Evolutionary conservation across 495 filamentous ascomycete species (phyloP).

Genomic region (Talaromyces thailandensis): DNA sequence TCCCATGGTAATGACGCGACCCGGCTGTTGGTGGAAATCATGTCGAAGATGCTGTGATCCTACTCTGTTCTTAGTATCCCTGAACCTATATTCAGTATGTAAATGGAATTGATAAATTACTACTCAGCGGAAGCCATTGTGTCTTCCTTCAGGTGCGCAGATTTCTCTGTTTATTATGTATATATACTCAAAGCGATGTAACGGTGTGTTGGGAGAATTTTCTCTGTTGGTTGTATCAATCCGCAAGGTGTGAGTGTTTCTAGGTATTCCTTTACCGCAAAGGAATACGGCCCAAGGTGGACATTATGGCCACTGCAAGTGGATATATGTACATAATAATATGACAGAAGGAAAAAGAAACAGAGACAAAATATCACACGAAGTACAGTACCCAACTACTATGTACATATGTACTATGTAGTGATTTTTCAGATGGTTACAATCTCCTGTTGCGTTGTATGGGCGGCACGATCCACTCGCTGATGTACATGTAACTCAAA

Average conservation of each 20-base stretch:
- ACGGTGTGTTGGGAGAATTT: neutral
- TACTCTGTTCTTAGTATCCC: neutral
- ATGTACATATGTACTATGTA: neutral
- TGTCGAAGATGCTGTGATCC: neutral
- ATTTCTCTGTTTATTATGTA: neutral
- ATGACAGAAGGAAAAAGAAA: neutral
- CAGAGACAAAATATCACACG: neutral
- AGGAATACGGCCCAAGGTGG: neutral
- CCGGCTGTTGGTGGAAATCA: conserved; percentile 1
- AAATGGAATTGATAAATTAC: neutral
- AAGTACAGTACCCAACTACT: too few relatives aligned
- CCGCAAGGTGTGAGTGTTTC: neutral
- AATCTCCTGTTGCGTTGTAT: neutral
- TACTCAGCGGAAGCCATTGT: neutral
- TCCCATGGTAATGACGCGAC: neutral
- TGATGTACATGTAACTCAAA: neutral
- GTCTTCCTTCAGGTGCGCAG: neutral
- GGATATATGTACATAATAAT: neutral
- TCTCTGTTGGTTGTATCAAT: neutral
- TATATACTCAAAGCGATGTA: neutral
- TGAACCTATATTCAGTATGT: neutral
- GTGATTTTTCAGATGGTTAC: neutral
- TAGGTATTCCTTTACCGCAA: neutral
- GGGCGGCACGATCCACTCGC: too few relatives aligned
- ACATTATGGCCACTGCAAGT: neutral